Conservation (phyloP, 805 yeast genomes). For the Metschnikowia colocasiae region DNA sequence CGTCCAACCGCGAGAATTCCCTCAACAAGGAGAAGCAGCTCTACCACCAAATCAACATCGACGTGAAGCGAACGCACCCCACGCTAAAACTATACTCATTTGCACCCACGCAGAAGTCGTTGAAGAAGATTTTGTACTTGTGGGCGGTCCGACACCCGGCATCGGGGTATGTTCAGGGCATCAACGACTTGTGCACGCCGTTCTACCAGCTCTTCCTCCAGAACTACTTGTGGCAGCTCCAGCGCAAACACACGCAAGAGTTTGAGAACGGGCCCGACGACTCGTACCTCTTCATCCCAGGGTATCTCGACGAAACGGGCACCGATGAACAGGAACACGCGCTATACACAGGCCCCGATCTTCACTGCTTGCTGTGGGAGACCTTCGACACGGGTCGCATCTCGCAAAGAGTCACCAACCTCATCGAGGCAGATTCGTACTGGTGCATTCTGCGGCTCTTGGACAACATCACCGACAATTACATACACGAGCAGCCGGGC, state of each 20-base stretch:
- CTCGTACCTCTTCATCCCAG: conserved; percentile 31
- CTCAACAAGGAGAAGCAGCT: conserved; percentile 57
- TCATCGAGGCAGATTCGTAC: conserved; percentile 91
- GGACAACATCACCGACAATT: conserved; percentile 94
- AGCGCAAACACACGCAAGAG: conserved; percentile 18
- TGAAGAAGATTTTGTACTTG: conserved; percentile 76
- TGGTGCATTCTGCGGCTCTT: conserved; percentile 92
- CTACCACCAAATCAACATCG: conserved; percentile 95
- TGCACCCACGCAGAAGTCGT: conserved; percentile 68
- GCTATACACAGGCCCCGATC: conserved; percentile 25
- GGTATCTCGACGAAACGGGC: conserved; percentile 28
- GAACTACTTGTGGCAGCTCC: conserved; percentile 52
- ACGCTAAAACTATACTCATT: conserved; percentile 67
- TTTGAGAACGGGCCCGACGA: conserved; percentile 22
- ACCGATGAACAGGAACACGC: conserved; percentile 21
- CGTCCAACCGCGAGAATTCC: conserved; percentile 34
- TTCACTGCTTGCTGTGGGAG: conserved; percentile 40
- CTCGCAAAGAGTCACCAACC: conserved; percentile 56
- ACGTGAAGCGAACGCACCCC: conserved; percentile 92
- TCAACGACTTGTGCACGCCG: conserved; percentile 90
- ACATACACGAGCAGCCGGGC: conserved; percentile 98
- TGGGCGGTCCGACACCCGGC: conserved; percentile 99
- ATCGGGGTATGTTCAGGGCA: conserved; percentile 96
- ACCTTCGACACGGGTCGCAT: conserved; percentile 59
- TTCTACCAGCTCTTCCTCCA: conserved; percentile 82